Conservation (phyloP, 805 yeast genomes). For the Kuraishia molischiana region DNA sequence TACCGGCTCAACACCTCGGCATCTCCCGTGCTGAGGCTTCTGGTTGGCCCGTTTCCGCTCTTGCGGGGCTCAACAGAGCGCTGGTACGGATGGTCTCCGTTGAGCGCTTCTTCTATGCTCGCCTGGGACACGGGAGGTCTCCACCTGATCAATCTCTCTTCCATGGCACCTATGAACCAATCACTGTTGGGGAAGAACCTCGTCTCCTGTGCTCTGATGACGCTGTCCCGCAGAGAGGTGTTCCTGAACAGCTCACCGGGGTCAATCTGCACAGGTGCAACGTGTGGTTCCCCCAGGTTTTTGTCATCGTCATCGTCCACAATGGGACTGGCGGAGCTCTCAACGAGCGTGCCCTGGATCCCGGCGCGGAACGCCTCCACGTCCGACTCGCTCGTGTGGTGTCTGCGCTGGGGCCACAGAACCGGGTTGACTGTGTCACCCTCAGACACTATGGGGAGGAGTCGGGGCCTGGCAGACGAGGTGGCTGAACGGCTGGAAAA, state of each 20-base stretch:
- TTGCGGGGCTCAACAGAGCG: no score
- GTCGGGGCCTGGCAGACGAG: neutral
- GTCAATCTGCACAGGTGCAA: constrained; percentile 10
- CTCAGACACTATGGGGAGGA: neutral
- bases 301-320: no score
- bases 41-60: neutral
- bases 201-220: constrained; percentile 16
- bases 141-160: constrained; percentile 25
- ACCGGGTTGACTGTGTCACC: neutral
- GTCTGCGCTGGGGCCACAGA: neutral
- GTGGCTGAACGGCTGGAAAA: neutral
- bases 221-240: constrained; percentile 15
- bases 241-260: constrained; percentile 9
- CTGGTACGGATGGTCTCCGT: constrained; percentile 23
- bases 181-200: constrained; percentile 17
- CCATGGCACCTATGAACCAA: constrained; percentile 21
- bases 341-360: neutral
- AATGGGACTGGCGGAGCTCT: neutral
- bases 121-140: constrained; percentile 18
- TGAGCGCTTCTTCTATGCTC: constrained; percentile 15
- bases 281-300: constrained; percentile 9
- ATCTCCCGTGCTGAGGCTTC: neutral
- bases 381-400: neutral
- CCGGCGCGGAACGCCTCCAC: neutral
- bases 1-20: neutral